A percentile compares a stretch with the other conserved stretches of the same genome.
These are phyloP conservation scores for Neurospora sp. DNA, from an alignment of 495 filamentous ascomycete species.

Conservation along the genomic window DNA sequence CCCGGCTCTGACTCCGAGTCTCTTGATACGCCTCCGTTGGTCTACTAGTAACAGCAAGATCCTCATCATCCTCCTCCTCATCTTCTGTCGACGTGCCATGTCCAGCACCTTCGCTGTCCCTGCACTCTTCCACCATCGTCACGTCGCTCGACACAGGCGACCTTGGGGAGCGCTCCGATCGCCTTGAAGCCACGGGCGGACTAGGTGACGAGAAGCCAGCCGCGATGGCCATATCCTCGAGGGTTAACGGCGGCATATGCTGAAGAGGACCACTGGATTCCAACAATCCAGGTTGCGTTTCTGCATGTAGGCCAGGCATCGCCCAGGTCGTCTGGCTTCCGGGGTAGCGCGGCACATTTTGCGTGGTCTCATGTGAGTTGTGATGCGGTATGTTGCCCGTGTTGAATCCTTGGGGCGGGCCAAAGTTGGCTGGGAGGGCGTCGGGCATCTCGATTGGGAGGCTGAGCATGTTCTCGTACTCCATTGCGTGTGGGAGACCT, in stretches of 20 bases:
- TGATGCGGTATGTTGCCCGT: not conserved
- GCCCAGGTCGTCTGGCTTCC: not conserved
- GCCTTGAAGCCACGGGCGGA: not conserved
- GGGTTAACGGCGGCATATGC: not conserved
- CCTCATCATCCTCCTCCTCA: not conserved
- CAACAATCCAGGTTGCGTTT: not conserved
- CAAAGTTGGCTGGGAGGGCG: conserved; percentile 9
- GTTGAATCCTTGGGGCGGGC: not conserved
- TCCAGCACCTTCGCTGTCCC: not conserved
- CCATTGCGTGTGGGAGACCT: conserved; percentile 14
- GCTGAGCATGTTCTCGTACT: conserved; percentile 11
- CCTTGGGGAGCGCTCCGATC: not conserved
- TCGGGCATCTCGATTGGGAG: conserved; percentile 16
- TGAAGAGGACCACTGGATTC: not conserved
- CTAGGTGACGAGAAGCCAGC: not conserved
- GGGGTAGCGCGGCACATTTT: not conserved
- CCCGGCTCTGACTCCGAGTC: not conserved
- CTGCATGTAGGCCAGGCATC: not conserved
- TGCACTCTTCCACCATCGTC: not conserved
- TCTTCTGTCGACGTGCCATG: not conserved
- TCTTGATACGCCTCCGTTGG: not conserved
- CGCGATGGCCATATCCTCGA: not conserved
- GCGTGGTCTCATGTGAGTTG: not conserved
- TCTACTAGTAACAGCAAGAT: not conserved
- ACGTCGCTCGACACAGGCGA: not conserved